These are phyloP conservation scores for Alectoria sarmentosa DNA, from an alignment of 495 filamentous ascomycete species.

Conservation along the genomic window DNA sequence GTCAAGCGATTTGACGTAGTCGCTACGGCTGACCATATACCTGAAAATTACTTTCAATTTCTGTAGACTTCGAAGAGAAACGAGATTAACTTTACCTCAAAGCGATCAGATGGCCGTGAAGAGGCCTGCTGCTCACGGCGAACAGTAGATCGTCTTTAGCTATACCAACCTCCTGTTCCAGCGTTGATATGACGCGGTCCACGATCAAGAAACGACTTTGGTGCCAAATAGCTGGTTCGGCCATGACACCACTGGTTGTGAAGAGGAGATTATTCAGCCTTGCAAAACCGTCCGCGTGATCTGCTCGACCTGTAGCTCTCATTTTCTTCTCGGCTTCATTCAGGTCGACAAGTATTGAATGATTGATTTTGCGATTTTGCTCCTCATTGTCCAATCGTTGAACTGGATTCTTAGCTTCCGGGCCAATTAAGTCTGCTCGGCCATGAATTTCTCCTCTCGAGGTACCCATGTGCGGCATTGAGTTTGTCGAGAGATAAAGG, in stretches of 20 bases:
- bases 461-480: not conserved
- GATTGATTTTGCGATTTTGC: not conserved
- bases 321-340: constrained; percentile 12
- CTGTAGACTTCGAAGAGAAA: constrained; percentile 21
- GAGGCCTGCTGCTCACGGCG: constrained; percentile 55
- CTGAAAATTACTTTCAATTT: constrained; percentile 25
- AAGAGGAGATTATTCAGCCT: constrained; percentile 48
- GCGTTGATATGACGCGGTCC: constrained; percentile 19
- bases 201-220: constrained; percentile 8
- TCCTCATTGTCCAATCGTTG: not conserved
- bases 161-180: constrained; percentile 51
- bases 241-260: not conserved
- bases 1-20: constrained; percentile 29
- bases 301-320: constrained; percentile 61
- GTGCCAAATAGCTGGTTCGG: not conserved
- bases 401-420: not conserved
- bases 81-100: constrained; percentile 40
- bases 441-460: not conserved
- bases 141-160: constrained; percentile 51
- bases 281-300: constrained; percentile 80
- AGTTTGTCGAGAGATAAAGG: not conserved
- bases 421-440: not conserved
- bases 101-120: constrained; percentile 53
- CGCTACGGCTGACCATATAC: constrained; percentile 30
- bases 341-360: constrained; percentile 1